Percentiles rank a stretch among this genome's conserved stretches.
phyloP scores from a whole-genome alignment of 2,329 filamentous ascomycete genomes.

The Ophiognomonia clavigignenti-juglandacearum region DNA sequence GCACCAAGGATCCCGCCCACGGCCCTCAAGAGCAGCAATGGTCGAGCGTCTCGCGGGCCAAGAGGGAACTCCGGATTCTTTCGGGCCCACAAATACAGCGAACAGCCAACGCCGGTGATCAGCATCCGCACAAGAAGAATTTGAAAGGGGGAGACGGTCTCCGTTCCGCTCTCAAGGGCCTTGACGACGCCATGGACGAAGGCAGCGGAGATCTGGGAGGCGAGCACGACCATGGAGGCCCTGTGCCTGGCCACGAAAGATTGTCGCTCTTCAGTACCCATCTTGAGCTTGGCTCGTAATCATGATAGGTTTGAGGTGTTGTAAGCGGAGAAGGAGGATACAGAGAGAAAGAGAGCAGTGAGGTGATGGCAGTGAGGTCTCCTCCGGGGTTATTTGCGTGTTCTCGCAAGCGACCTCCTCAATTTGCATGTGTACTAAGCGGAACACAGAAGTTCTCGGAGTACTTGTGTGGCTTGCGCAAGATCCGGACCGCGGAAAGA shows the following conservation, averaged over 20 bases:
- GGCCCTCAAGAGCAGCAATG: constrained; percentile 64
- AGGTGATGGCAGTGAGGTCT: no score
- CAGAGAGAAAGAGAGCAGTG: no score
- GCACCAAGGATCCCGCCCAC: constrained; percentile 70
- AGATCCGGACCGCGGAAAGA: no score
- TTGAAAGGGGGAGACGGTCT: constrained; percentile 7
- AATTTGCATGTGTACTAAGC: no score
- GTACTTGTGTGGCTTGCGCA: no score
- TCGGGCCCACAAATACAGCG: constrained; percentile 68
- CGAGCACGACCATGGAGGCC: constrained; percentile 10
- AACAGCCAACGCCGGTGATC: constrained; percentile 64
- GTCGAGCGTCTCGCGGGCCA: constrained; percentile 61
- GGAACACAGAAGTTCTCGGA: no score
- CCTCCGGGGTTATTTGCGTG: no score
- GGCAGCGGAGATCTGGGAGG: constrained; percentile 11
- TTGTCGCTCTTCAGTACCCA: constrained; percentile 1
- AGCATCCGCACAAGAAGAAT: constrained; percentile 75
- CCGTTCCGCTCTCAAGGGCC: constrained; percentile 5
- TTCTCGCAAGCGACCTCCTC: no score
- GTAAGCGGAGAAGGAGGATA: no score
- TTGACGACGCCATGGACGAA: constrained; percentile 10
- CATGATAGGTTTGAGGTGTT: neutral
- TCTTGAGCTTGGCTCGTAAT: neutral
- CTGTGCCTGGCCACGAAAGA: constrained; percentile 9
- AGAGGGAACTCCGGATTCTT: constrained; percentile 66